Evolutionary conservation across 1,284 basidiomycete species (phyloP).

Genomic region (Leccinum angustisporum): DNA sequence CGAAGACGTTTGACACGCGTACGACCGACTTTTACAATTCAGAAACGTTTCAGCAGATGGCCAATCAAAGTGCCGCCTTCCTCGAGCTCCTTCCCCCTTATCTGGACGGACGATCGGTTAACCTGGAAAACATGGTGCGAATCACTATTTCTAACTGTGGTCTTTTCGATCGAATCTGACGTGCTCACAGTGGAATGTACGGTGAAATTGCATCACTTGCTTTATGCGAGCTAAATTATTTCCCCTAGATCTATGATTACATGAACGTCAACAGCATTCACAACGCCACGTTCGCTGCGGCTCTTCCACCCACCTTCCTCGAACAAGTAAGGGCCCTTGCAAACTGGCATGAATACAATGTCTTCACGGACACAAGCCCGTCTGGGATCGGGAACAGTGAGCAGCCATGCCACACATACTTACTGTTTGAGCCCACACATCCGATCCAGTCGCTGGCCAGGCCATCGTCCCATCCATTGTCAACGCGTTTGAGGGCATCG

Average conservation of each 20-base stretch:
- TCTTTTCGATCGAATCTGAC: slow-evolving; percentile 10
- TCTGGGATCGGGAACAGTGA: slow-evolving; percentile 72
- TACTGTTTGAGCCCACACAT: slow-evolving; percentile 8
- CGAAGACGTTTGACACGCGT: slow-evolving; percentile 51
- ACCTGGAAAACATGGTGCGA: slow-evolving; percentile 64
- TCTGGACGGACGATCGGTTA: slow-evolving; percentile 56
- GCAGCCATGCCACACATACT: slow-evolving; percentile 19
- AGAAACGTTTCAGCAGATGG: slow-evolving; percentile 51
- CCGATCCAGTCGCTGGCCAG: slow-evolving; percentile 61
- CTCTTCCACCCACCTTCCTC: slow-evolving; percentile 54
- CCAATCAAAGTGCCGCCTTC: slow-evolving; percentile 51
- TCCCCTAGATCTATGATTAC: slow-evolving; percentile 64
- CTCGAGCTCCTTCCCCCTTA: slow-evolving; percentile 53
- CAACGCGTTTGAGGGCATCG: slow-evolving; percentile 57
- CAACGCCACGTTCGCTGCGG: slow-evolving; percentile 55
- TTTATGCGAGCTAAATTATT: not conserved
- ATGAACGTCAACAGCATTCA: slow-evolving; percentile 76
- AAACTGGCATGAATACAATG: slow-evolving; percentile 72
- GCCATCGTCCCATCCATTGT: slow-evolving; percentile 66
- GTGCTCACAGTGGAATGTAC: slow-evolving; percentile 58
- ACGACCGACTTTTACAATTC: slow-evolving; percentile 55
- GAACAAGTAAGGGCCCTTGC: slow-evolving; percentile 65
- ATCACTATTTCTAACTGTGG: not conserved
- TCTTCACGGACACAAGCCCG: slow-evolving; percentile 60
- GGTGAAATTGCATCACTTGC: slow-evolving; percentile 15